Evolutionary conservation across 1,284 basidiomycete genomes (phyloP).

Genomic region (Ceratobasidium sp.): DNA sequence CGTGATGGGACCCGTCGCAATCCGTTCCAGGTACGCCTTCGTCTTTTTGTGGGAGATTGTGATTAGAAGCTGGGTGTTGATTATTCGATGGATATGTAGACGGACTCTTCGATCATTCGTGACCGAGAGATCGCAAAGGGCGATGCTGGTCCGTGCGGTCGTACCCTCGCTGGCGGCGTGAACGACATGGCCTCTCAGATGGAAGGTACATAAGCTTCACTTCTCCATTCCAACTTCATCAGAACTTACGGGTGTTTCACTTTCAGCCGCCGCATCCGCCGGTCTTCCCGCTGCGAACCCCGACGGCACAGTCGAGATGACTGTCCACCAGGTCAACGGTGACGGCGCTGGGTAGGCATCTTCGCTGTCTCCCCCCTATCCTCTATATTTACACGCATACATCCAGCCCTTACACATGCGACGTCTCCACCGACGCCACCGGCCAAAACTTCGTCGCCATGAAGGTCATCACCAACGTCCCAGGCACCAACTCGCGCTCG

Average conservation of each 20-base stretch:
- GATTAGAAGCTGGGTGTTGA: not conserved
- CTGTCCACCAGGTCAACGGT: slow-evolving; percentile 42
- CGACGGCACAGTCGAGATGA: slow-evolving; percentile 37
- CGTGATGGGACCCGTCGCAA: slow-evolving; percentile 51
- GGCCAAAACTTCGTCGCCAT: slow-evolving; percentile 51
- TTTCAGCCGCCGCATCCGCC: slow-evolving; percentile 35
- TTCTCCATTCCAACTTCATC: too few relatives aligned
- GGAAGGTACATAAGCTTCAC: slow-evolving; percentile 43
- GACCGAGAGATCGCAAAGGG: slow-evolving; percentile 52
- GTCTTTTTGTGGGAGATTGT: not conserved
- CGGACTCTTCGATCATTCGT: slow-evolving; percentile 53
- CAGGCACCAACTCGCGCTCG: slow-evolving; percentile 50
- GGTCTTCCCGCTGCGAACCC: slow-evolving; percentile 34
- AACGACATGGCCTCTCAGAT: slow-evolving; percentile 52
- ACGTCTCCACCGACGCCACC: slow-evolving; percentile 52
- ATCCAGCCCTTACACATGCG: slow-evolving; percentile 52
- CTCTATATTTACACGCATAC: not conserved
- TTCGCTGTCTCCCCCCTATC: not conserved
- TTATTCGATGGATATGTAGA: slow-evolving; percentile 25
- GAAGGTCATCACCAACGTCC: slow-evolving; percentile 53
- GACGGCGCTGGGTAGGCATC: slow-evolving; percentile 49
- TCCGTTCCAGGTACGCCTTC: slow-evolving; percentile 50
- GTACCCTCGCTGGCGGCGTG: slow-evolving; percentile 51
- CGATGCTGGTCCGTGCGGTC: slow-evolving; percentile 51
- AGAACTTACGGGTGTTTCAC: not conserved